phyloP scores from a whole-genome alignment of 2,329 filamentous ascomycete species.

The Cercospora janseana region DNA sequence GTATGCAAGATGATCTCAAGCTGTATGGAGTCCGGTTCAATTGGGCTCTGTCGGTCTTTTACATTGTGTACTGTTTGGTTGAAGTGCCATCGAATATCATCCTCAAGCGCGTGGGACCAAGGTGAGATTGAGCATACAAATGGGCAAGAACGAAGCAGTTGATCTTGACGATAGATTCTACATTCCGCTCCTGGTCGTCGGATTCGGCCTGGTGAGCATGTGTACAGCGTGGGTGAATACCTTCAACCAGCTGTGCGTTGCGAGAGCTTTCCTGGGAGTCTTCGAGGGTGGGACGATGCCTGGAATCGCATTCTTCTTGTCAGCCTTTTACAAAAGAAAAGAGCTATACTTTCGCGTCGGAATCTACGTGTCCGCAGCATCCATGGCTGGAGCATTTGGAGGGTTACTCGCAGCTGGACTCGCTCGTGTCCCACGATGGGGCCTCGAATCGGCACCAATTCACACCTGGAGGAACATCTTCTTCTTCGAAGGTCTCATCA shows the following conservation, averaged over 20 bases:
- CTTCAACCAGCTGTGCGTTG: conserved; percentile 20
- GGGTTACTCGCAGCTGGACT: conserved; percentile 38
- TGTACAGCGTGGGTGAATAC: conserved; percentile 25
- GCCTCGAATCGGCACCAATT: conserved; percentile 44
- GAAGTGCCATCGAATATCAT: conserved; percentile 39
- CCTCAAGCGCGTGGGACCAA: conserved; percentile 43
- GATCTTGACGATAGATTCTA: neutral
- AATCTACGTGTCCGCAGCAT: conserved; percentile 28
- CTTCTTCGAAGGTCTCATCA: conserved; percentile 61
- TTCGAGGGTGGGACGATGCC: conserved; percentile 66
- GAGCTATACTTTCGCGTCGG: conserved; percentile 30
- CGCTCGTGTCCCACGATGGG: conserved; percentile 54
- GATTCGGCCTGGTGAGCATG: conserved; percentile 57
- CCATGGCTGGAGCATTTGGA: conserved; percentile 42
- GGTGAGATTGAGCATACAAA: neutral
- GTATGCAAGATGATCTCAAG: conserved; percentile 42
- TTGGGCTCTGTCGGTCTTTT: conserved; percentile 41
- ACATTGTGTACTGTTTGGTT: conserved; percentile 39
- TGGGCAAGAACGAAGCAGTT: neutral
- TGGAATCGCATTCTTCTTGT: conserved; percentile 41
- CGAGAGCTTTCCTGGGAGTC: conserved; percentile 61
- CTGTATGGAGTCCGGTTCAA: conserved; percentile 37
- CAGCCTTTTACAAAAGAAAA: conserved; percentile 26
- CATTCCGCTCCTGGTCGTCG: conserved; percentile 49
- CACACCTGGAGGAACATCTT: conserved; percentile 60